Conservation (phyloP, 768 basidiomycete genomes). For the Fomitopsis serialis region DNA sequence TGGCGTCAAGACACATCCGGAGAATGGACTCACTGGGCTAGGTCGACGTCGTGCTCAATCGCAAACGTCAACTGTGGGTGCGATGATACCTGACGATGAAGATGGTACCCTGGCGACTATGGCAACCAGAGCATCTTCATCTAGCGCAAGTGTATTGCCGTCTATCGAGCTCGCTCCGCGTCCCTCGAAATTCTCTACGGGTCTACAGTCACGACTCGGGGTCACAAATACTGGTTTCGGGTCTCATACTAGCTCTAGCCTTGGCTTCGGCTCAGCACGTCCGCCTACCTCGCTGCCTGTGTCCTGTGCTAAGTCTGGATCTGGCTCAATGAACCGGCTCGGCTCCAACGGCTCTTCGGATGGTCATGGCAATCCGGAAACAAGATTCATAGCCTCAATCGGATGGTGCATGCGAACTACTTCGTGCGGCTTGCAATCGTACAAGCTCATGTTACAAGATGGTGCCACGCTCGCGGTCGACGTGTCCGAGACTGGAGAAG, state of each 20-base stretch:
- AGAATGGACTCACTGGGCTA: too few species aligned
- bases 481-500: not conserved
- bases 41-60: not conserved
- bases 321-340: too few species aligned
- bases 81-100: too few species aligned
- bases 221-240: not conserved
- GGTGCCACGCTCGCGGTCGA: constrained; percentile 9
- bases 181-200: constrained; percentile 6
- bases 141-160: constrained; percentile 1
- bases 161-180: constrained; percentile 4
- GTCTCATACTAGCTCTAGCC: not conserved
- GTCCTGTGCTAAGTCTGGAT: too few species aligned
- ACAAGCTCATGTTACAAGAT: constrained; percentile 11
- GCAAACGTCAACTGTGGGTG: not conserved
- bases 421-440: not conserved
- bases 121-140: constrained; percentile 1
- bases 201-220: not conserved
- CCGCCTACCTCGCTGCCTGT: too few species aligned
- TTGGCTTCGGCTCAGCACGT: too few species aligned
- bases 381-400: constrained; percentile 6
- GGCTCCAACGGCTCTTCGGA: too few species aligned
- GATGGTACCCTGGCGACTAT: not conserved
- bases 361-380: not conserved
- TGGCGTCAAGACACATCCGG: too few species aligned
- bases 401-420: constrained; percentile 10